Conservation (phyloP, 83 land plant genomes). For the Picea engelmannii region DNA sequence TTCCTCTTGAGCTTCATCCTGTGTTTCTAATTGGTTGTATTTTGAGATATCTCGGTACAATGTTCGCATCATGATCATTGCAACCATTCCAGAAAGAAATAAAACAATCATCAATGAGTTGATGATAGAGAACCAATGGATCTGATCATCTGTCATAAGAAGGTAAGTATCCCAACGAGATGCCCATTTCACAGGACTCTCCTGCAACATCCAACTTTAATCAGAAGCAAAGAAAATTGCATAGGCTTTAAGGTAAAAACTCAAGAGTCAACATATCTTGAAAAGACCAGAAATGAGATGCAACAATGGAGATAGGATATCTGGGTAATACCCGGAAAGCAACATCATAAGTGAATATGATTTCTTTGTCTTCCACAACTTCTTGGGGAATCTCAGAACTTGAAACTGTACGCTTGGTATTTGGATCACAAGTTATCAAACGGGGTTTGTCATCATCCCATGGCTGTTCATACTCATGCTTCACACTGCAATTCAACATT, state of each 20-base stretch:
- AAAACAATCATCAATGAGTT: slow-evolving; percentile 92
- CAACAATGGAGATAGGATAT: too few relatives aligned
- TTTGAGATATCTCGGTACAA: slow-evolving; percentile 82
- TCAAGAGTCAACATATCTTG: too few relatives aligned
- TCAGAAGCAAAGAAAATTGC: too few relatives aligned
- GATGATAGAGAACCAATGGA: slow-evolving; percentile 93
- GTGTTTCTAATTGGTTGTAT: slow-evolving; percentile 82
- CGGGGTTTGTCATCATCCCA: slow-evolving; percentile 51
- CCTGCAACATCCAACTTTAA: slow-evolving; percentile 31
- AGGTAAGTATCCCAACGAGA: slow-evolving; percentile 95
- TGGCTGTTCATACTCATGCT: slow-evolving; percentile 60
- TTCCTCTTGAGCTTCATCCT: slow-evolving; percentile 94
- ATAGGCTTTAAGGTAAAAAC: too few relatives aligned
- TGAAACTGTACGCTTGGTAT: slow-evolving; percentile 42
- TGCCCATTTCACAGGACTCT: slow-evolving; percentile 87
- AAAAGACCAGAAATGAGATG: too few relatives aligned
- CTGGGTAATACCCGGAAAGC: neutral
- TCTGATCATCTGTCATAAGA: slow-evolving; percentile 94
- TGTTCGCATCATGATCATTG: slow-evolving; percentile 95
- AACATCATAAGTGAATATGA: slow-evolving; percentile 79
- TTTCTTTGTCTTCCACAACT: slow-evolving; percentile 58
- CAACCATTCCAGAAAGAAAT: slow-evolving; percentile 92
- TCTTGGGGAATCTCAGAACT: slow-evolving; percentile 61
- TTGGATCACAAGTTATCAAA: slow-evolving; percentile 61
- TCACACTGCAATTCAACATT: slow-evolving; percentile 40